Percentiles rank a stretch among this genome's conserved stretches.
Conservation (phyloP, 208 protist genomes). For the Angomonas desouzai region DNA sequence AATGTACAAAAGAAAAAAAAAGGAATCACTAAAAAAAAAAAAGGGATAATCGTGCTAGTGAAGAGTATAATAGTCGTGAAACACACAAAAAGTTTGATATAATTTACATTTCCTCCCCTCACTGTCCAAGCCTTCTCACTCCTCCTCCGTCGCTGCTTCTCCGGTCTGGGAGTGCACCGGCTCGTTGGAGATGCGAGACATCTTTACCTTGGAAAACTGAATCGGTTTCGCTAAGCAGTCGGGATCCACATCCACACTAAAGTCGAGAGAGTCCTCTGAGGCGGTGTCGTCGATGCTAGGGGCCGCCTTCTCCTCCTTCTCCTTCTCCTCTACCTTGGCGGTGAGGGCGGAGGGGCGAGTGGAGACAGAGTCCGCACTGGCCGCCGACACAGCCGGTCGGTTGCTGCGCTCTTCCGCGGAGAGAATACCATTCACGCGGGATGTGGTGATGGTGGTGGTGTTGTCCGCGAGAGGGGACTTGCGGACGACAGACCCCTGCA, state of each 20-base stretch:
- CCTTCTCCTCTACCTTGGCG: not conserved
- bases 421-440: not conserved
- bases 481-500: not conserved
- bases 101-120: not conserved
- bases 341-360: not conserved
- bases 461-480: not conserved
- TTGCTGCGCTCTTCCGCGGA: not conserved
- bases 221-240: not conserved
- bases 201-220: conserved; percentile 5
- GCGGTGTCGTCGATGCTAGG: not conserved
- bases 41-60: conserved; percentile 7
- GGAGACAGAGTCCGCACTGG: not conserved
- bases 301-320: not conserved
- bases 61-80: conserved; percentile 3
- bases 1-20: conserved; percentile 13
- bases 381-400: not conserved
- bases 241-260: conserved; percentile 6
- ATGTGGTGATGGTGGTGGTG: not conserved
- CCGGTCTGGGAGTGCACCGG: not conserved
- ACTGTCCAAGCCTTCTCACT: no score
- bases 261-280: not conserved
- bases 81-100: conserved; percentile 14
- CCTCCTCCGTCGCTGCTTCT: not conserved
- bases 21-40: conserved; percentile 3
- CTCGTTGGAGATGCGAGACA: conserved; percentile 5